These are phyloP conservation scores for Paecilomyces sp. DNA, from an alignment of 2,329 filamentous ascomycete genomes.

Conservation along the genomic window DNA sequence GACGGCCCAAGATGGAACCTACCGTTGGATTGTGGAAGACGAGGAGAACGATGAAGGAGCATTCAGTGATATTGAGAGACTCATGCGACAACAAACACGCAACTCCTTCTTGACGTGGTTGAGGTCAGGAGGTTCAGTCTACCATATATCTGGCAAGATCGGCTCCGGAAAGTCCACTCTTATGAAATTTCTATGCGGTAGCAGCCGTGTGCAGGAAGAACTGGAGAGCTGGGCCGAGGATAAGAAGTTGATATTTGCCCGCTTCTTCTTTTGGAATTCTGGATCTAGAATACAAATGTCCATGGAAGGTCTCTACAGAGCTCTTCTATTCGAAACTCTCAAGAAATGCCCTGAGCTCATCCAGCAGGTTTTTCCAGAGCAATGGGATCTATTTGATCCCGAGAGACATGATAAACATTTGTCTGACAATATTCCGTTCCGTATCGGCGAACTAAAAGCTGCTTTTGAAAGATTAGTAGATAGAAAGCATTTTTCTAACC, in stretches of 20 bases:
- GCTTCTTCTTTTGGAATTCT: slow-evolving; percentile 38
- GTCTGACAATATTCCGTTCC: neutral
- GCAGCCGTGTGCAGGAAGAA: slow-evolving; percentile 15
- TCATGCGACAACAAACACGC: slow-evolving; percentile 9
- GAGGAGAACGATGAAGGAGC: neutral
- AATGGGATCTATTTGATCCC: slow-evolving; percentile 1
- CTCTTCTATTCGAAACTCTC: slow-evolving; percentile 28
- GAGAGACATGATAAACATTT: neutral
- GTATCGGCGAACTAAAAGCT: slow-evolving; percentile 2
- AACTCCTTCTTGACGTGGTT: slow-evolving; percentile 20
- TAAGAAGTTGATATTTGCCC: slow-evolving; percentile 20
- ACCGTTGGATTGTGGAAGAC: slow-evolving; percentile 12
- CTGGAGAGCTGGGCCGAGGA: slow-evolving; percentile 29
- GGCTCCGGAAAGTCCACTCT: slow-evolving; percentile 43
- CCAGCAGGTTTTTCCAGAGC: slow-evolving; percentile 7
- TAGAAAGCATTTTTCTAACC: neutral
- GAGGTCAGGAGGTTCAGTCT: slow-evolving; percentile 11
- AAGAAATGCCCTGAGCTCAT: slow-evolving; percentile 23
- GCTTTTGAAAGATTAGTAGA: slow-evolving; percentile 5
- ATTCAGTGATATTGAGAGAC: neutral
- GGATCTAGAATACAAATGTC: slow-evolving; percentile 35
- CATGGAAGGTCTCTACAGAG: slow-evolving; percentile 32
- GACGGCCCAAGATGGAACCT: slow-evolving; percentile 11
- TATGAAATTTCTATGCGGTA: slow-evolving; percentile 36
- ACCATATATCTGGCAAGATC: slow-evolving; percentile 39